These are phyloP conservation scores for Amesomyces nigricolor DNA, from an alignment of 2,329 filamentous ascomycete genomes.

Conservation along the genomic window DNA sequence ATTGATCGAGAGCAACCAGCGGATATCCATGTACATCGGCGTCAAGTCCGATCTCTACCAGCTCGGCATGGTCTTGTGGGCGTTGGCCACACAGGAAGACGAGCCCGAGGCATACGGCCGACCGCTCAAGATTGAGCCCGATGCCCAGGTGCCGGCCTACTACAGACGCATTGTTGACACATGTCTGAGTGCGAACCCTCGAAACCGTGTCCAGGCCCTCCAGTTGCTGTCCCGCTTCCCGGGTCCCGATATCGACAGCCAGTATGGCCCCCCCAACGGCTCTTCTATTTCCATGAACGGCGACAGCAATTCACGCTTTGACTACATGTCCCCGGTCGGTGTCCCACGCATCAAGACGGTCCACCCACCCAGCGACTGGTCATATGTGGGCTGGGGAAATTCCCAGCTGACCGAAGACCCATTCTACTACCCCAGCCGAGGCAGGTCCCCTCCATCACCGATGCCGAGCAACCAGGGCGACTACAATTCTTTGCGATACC, in stretches of 20 bases:
- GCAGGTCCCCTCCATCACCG: constrained; percentile 50
- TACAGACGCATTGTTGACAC: constrained; percentile 69
- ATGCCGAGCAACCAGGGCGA: constrained; percentile 40
- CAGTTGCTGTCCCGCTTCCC: constrained; percentile 68
- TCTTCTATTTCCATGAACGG: constrained; percentile 33
- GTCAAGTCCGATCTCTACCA: constrained; percentile 97
- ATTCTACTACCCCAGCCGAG: constrained; percentile 43
- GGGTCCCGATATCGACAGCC: constrained; percentile 26
- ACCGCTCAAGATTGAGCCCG: constrained; percentile 57
- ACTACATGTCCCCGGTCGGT: constrained; percentile 34
- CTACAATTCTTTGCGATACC: constrained; percentile 29
- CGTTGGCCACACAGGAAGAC: constrained; percentile 77
- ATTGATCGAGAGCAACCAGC: constrained; percentile 80
- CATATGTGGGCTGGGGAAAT: constrained; percentile 34
- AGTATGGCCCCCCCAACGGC: constrained; percentile 25
- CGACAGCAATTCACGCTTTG: constrained; percentile 38
- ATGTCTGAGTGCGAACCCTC: constrained; percentile 71
- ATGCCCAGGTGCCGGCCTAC: constrained; percentile 67
- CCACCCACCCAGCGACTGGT: constrained; percentile 41
- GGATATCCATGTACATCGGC: constrained; percentile 94
- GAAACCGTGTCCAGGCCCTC: constrained; percentile 65
- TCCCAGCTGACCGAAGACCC: constrained; percentile 38
- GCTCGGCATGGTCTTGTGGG: constrained; percentile 95
- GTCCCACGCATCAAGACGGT: constrained; percentile 37
- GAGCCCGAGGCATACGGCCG: constrained; percentile 77